Base-by-base conservation (phyloP, 2,329 filamentous ascomycete species). In the Aspergillus fischeri region DNA sequence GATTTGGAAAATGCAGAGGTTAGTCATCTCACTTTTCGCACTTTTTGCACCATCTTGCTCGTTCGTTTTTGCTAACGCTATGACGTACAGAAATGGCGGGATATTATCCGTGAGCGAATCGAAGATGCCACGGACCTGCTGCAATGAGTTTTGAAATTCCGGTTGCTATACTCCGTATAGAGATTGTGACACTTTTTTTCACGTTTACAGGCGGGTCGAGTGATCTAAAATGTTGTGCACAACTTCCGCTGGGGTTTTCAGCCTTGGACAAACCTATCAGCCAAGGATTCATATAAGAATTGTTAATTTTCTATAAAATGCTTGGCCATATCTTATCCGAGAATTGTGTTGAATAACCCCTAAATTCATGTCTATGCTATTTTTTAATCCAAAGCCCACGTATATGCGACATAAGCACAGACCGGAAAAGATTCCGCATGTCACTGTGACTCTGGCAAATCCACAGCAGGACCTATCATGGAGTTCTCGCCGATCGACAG, bases 1-100 rank as follows among this genome's bases (percentile, higher is more conserved):
- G 76, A 83, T 68, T 52, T 72, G 56, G 67, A 67, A 6, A 80
- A 78, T 58, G 77, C 78, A 20, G 62, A 68, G 83, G 85, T 87
- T 67, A 74, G 81, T 76, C 51, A 48, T 48, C 47, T n/a, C 44
- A 25, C 52, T 51, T 42, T 56, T 25, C 8, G 50, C 35, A 35
- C 52, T 51, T 42, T 56, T 25, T 9, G 49, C 38, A 38, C 14
- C 5, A 38, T 49, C 52, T 6, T n/a, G 24, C 56, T 57, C 52
- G 24, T 10, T 28, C 20, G 24, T 42, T 11, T 27, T 10, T 17
- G 49, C 11, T 59, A 32, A 60, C 55, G 29, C 24, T 11, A 41
- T 20, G 27, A n/a, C n/a, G 27, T 24, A 29, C 60, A 77, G 75
- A 77, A 71, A 76, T 77, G 75, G 74, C 66, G 67, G 41, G 54